These are phyloP conservation scores for Aspergillus chevalieri DNA, from an alignment of 2,329 filamentous ascomycete genomes.

Conservation along the genomic window DNA sequence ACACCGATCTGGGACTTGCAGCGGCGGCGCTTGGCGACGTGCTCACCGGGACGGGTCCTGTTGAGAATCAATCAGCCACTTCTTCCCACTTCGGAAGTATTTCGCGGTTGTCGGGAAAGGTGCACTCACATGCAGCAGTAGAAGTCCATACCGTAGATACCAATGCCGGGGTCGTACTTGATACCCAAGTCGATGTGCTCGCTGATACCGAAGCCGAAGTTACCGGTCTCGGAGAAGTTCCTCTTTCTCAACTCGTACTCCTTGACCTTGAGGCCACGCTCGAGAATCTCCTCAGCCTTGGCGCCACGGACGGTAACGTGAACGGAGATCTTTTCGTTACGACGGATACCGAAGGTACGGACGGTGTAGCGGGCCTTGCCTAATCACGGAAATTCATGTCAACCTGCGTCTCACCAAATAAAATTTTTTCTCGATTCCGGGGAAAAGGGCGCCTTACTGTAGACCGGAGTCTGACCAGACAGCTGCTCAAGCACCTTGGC, in stretches of 20 bases:
- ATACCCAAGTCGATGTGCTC: conserved; percentile 99
- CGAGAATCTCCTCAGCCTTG: conserved; percentile 99
- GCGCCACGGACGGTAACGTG: conserved; percentile 99
- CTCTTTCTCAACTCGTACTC: conserved; percentile 99
- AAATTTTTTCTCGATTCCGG: conserved; percentile 4
- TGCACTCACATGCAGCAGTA: conserved; percentile 92
- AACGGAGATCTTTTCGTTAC: conserved; percentile 99
- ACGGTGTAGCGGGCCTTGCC: conserved; percentile 99
- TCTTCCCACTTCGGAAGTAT: not conserved
- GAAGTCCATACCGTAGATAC: conserved; percentile 99
- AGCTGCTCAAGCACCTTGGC: conserved; percentile 99
- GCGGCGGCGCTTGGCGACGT: conserved; percentile 90
- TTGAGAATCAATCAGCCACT: conserved; percentile 2
- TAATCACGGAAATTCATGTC: conserved; percentile 33
- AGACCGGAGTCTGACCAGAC: conserved; percentile 98
- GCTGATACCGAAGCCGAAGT: conserved; percentile 99
- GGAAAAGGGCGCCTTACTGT: conserved; percentile 62
- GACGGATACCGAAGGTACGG: conserved; percentile 99
- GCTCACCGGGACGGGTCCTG: conserved; percentile 93
- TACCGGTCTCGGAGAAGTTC: conserved; percentile 99
- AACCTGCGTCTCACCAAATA: not conserved
- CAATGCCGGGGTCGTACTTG: conserved; percentile 98
- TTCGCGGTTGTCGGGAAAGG: not conserved
- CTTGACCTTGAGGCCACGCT: conserved; percentile 99
- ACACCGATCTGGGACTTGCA: conserved; percentile 79